phyloP scores from a whole-genome alignment of 768 basidiomycete species.

The Gautieria morchelliformis region DNA sequence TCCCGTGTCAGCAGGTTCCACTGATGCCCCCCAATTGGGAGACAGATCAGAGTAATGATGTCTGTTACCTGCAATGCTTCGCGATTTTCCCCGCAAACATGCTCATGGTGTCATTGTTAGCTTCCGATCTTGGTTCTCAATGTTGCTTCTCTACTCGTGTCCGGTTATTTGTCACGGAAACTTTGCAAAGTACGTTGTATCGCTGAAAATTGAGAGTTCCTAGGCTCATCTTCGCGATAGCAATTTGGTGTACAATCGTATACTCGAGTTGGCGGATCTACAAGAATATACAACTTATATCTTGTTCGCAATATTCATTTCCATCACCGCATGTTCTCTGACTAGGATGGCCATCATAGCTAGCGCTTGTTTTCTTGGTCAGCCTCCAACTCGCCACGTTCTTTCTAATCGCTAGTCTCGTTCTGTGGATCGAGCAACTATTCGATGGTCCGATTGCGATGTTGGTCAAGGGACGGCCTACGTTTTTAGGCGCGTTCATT shows the following conservation, averaged over 20 bases:
- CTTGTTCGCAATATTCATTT: conserved; percentile 24
- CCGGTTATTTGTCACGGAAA: conserved; percentile 30
- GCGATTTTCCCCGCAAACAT: no score
- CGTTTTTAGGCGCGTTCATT: conserved; percentile 35
- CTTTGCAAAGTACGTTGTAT: conserved; percentile 30
- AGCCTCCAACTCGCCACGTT: conserved; percentile 39
- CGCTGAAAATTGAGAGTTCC: not conserved
- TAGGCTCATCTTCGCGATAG: conserved; percentile 14
- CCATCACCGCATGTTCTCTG: not conserved
- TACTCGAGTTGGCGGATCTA: conserved; percentile 39
- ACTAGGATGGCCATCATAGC: conserved; percentile 18
- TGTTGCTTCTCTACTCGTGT: conserved; percentile 25
- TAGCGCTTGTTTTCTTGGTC: conserved; percentile 40
- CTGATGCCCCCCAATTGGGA: conserved; percentile 37
- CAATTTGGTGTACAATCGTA: conserved; percentile 38
- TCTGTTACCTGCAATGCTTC: conserved; percentile 17
- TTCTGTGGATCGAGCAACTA: conserved; percentile 42
- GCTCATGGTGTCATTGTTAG: conserved; percentile 11
- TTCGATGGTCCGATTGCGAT: conserved; percentile 24
- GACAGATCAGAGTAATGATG: conserved; percentile 27
- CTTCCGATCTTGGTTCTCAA: conserved; percentile 34
- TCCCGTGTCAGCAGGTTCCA: conserved; percentile 31
- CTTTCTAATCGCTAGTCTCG: conserved; percentile 37
- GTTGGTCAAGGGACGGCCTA: conserved; percentile 23
- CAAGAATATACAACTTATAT: conserved; percentile 35